These are phyloP conservation scores for Fusarium azukiicola DNA, from an alignment of 2,329 filamentous ascomycete genomes.

Conservation along the genomic window DNA sequence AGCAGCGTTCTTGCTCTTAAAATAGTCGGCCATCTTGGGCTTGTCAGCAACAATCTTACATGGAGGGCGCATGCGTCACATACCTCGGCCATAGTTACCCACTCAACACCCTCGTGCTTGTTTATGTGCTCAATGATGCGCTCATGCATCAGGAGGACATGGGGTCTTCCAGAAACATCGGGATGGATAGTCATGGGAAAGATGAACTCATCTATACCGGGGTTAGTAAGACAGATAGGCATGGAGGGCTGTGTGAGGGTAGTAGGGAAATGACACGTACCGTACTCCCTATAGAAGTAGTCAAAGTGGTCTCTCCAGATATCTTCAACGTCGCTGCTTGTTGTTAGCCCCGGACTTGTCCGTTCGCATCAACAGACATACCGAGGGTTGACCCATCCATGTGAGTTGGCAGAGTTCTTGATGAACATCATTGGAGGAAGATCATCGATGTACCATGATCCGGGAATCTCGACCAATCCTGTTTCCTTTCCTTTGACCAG, in stretches of 20 bases:
- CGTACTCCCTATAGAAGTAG: conserved; percentile 89
- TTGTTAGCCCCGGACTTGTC: too few relatives aligned
- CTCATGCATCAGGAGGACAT: conserved; percentile 87
- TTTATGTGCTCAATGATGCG: conserved; percentile 84
- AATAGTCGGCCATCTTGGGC: conserved; percentile 81
- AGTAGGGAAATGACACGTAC: conserved; percentile 16
- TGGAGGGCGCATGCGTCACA: background rate
- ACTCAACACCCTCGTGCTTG: conserved; percentile 79
- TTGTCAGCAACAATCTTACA: background rate
- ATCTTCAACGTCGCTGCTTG: conserved; percentile 75
- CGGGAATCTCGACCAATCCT: conserved; percentile 82
- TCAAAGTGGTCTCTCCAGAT: conserved; percentile 84
- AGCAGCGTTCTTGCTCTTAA: conserved; percentile 82
- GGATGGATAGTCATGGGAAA: conserved; percentile 90
- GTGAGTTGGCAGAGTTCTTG: conserved; percentile 80
- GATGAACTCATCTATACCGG: conserved; percentile 81
- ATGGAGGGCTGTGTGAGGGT: background rate
- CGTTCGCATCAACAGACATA: background rate
- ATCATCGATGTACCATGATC: conserved; percentile 82
- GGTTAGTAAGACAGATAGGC: background rate
- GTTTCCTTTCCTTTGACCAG: conserved; percentile 78
- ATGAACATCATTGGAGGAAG: conserved; percentile 87
- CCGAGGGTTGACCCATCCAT: conserved; percentile 77
- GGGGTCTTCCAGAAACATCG: conserved; percentile 85
- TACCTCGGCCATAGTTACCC: conserved; percentile 83